Base-by-base conservation (phyloP, 1,139 yeast species). In the Candida sp. region DNA sequence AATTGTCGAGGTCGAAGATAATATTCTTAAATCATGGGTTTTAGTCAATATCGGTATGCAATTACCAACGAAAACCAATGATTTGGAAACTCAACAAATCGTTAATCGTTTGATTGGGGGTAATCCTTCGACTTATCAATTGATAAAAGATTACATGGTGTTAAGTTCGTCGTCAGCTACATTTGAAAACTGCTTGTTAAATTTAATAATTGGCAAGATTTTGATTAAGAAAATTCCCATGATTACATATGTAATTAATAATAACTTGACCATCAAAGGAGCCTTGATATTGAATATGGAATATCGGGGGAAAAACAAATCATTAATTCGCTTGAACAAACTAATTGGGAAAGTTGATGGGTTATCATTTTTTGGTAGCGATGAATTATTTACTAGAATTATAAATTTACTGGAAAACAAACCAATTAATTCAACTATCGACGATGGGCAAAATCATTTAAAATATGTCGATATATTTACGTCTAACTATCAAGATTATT, bases 141-240 rank as follows among this genome's bases (percentile, higher is more conserved):
- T 70, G 44, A 34, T 66, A 11, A 46, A 55, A 21, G 66, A 67
- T 40, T 71, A 69, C 43, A 41, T 63, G 22, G 57, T 58, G 36
- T 59, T 73, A 38, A 56, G 66, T 9, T 46, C 61, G 2, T 57
- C 68, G 41, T 74, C 70, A 44, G 50, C 56, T 15, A 63, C 53
- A n/a, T 73, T 70, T 53, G 77, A 73, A 51, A 66, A 57, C 41
- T 58, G 69, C 41, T 57, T 71, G 35, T 61, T 73, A 41, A 57
- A 52, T 35, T 57, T 71, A 37, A 46, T 72, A 5, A 50, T 68
- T 30, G 71, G 73, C 0, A 53, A 55, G 8, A 43, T 71, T 5
- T 49, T 73, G 34, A 49, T 55, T 15, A 44, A 49, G 8, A 58
- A 54, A 40, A 57, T 44, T 40, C 64, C 70, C 2, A 22, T 52